A percentile compares a stretch with the other conserved stretches of the same genome.
These are phyloP conservation scores for Vitis hybrid DNA, from an alignment of 177 flowering plant species.

Conservation along the genomic window DNA sequence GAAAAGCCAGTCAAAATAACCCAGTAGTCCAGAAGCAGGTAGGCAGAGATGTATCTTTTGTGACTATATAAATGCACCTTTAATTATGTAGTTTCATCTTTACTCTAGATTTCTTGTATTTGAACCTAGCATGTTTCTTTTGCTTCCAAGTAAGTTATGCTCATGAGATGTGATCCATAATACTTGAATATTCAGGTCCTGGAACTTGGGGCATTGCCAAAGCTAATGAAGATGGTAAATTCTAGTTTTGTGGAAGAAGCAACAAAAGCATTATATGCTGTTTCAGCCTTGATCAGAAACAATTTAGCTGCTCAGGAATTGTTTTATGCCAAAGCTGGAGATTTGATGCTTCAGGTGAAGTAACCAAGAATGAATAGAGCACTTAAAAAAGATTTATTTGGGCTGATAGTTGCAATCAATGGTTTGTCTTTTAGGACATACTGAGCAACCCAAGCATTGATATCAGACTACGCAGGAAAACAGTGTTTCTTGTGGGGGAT, in stretches of 20 bases:
- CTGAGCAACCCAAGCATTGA: constrained; percentile 72
- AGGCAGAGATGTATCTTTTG: neutral
- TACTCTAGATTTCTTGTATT: neutral
- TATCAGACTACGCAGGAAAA: constrained; percentile 67
- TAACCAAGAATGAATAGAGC: neutral
- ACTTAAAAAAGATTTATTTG: neutral
- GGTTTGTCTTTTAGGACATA: constrained; percentile 53
- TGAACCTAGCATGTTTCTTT: neutral
- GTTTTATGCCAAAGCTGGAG: constrained; percentile 72
- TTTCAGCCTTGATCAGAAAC: constrained; percentile 80
- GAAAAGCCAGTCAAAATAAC: constrained; percentile 90
- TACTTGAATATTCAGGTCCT: constrained; percentile 48
- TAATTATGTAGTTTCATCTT: neutral
- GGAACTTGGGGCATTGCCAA: constrained; percentile 64
- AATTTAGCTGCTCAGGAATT: constrained; percentile 65
- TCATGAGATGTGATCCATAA: constrained; percentile 1
- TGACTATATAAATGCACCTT: neutral
- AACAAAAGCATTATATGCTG: constrained; percentile 81
- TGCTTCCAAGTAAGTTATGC: neutral
- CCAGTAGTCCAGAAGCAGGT: constrained; percentile 87
- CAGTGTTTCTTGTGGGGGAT: constrained; percentile 71
- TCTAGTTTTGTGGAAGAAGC: constrained; percentile 73
- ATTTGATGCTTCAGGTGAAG: constrained; percentile 72
- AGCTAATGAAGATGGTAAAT: constrained; percentile 68
- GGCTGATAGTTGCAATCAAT: constrained; percentile 1